phyloP scores from a whole-genome alignment of 305 asterid species.

The Fraxinus platypoda region DNA sequence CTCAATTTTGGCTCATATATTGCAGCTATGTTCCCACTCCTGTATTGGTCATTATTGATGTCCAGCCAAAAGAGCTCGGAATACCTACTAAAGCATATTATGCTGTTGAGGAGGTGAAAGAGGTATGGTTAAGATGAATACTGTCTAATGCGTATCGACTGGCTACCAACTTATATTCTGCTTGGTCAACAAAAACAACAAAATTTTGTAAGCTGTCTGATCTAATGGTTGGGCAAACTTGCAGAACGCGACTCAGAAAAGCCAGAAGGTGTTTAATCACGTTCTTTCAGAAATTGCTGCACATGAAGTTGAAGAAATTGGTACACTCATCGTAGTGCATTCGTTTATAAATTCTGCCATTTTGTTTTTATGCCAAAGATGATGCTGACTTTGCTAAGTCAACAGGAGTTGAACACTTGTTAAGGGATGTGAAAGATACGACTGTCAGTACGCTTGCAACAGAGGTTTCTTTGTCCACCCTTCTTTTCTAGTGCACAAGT shows the following conservation, averaged over 20 bases:
- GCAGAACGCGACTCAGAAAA: slow-evolving; percentile 94
- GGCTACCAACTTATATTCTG: neutral
- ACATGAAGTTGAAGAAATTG: slow-evolving; percentile 96
- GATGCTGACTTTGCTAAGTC: slow-evolving; percentile 1
- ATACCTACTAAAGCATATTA: slow-evolving; percentile 95
- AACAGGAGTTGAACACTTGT: slow-evolving; percentile 91
- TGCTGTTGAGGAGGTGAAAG: slow-evolving; percentile 97
- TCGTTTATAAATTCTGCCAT: neutral
- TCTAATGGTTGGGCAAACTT: slow-evolving; percentile 27
- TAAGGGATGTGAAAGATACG: slow-evolving; percentile 95
- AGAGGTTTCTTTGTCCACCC: slow-evolving; percentile 52
- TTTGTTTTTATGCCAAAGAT: slow-evolving; percentile 9
- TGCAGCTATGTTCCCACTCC: slow-evolving; percentile 90
- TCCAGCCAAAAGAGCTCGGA: slow-evolving; percentile 87
- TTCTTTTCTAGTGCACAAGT: neutral
- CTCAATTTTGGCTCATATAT: slow-evolving; percentile 4
- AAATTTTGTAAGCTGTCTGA: neutral
- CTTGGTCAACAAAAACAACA: slow-evolving; percentile 8
- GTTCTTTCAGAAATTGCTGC: slow-evolving; percentile 94
- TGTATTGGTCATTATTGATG: slow-evolving; percentile 85
- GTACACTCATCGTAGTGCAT: slow-evolving; percentile 33
- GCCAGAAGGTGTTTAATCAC: slow-evolving; percentile 87
- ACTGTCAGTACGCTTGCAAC: slow-evolving; percentile 95
- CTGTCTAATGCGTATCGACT: slow-evolving; percentile 1
- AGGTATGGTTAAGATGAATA: slow-evolving; percentile 38